Base-by-base conservation (phyloP, 1,284 basidiomycete species). In the Volvariella surrecta region DNA sequence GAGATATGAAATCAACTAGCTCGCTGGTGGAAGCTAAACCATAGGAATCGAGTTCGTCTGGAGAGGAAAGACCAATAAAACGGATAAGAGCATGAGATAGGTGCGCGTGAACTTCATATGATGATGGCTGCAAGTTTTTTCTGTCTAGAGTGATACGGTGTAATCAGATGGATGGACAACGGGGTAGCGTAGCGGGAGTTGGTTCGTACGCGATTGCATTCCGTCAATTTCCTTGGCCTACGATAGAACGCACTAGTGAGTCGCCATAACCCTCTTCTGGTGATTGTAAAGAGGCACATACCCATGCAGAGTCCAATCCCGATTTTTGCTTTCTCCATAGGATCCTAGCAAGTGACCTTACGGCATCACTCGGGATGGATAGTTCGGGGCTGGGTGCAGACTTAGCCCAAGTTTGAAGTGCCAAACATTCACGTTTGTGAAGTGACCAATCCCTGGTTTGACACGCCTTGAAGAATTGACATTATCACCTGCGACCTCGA, bases 401-500 rank as follows among this genome's bases (percentile, higher is more conserved):
- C 18, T 66, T 54, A 1, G 64, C 66, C 78, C 82, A 85, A 37
- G 64, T 61, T 46, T 69, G 70, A 10, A 92, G 63, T 0, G 88
- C 82, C 3, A 50, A 50, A 54, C 91, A 95, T 68, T 95, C 91
- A 4, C 60, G 58, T 59, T 83, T 87, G 58, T 95, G 91, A 1
- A 72, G 39, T 0, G 56, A 32, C 91, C 91, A 95, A 55, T 93
- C 90, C 32, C 61, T 59, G 28, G 65, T 76, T 64, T 93, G 89
- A 54, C 92, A 95, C 28, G 56, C 59, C 89, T 92, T 48, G 3
- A 9, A 3, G 32, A 9, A 43, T 40, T 44, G 22, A 34, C 21
- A 44, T 18, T 44, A 44, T 40, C 24, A 44, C 35, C 35, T 39
- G 32, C 11, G 22, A 34, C 18, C 32, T 11, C 19, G 17, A 13